Evolutionary conservation across 2,329 filamentous ascomycete species (phyloP).

Genomic region (Colletotrichum cordylinicola): DNA sequence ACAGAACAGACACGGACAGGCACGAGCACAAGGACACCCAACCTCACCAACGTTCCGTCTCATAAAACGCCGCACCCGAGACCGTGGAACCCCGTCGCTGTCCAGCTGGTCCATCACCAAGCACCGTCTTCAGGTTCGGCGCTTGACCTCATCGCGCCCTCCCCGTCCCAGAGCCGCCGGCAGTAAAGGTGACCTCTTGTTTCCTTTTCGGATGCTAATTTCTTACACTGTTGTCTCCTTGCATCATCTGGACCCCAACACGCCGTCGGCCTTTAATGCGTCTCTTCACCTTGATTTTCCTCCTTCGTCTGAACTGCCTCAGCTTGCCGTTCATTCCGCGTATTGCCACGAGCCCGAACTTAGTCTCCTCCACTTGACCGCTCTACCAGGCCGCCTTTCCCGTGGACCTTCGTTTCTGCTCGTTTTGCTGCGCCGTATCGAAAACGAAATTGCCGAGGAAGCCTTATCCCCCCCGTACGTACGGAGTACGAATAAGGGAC

Average conservation of each 20-base stretch:
- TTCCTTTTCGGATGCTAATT: background rate
- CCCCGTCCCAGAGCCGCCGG: background rate
- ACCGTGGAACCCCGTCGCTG: background rate
- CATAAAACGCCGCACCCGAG: constrained; percentile 13
- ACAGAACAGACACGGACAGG: background rate
- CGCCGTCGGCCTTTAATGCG: background rate
- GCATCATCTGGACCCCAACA: background rate
- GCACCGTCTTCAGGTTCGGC: background rate
- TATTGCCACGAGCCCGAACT: background rate
- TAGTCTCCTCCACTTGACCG: background rate
- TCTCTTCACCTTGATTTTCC: background rate
- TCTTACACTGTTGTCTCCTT: background rate
- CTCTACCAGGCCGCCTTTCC: background rate
- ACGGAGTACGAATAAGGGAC: background rate
- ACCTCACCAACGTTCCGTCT: background rate
- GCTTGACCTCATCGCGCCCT: constrained; percentile 6
- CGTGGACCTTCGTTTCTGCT: background rate
- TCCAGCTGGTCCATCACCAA: background rate
- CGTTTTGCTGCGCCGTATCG: background rate
- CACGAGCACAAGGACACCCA: background rate
- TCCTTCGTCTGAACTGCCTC: background rate
- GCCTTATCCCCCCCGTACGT: background rate
- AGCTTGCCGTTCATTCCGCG: background rate
- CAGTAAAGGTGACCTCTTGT: background rate
- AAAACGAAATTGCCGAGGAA: background rate